Evolutionary conservation across 1,284 basidiomycete species (phyloP).

Genomic region (Fomitopsis betulina): DNA sequence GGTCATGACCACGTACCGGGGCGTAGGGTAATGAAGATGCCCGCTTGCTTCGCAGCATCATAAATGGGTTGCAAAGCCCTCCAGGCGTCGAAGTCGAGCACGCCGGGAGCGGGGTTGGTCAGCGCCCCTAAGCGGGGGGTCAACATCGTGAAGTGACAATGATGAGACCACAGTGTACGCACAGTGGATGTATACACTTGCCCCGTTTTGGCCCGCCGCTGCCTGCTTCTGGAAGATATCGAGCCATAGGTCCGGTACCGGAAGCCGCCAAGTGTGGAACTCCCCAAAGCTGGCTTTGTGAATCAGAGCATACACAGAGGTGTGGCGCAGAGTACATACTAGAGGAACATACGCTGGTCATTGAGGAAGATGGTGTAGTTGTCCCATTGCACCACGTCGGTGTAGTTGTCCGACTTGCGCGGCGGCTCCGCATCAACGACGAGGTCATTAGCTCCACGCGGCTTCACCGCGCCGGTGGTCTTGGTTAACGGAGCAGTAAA

Average conservation of each 20-base stretch:
- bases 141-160: background rate
- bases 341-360: conserved; percentile 36
- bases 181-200: conserved; percentile 69
- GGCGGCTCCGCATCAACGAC: conserved; percentile 18
- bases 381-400: conserved; percentile 28
- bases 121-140: conserved; percentile 41
- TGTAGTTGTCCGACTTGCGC: conserved; percentile 24
- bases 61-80: conserved; percentile 65
- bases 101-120: conserved; percentile 70
- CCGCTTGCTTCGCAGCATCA: conserved; percentile 38
- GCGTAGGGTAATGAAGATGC: conserved; percentile 43
- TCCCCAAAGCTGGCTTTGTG: conserved; percentile 52
- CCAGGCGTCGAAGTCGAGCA: conserved; percentile 67
- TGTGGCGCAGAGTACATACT: conserved; percentile 32
- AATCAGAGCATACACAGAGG: background rate
- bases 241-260: conserved; percentile 75
- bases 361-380: conserved; percentile 28
- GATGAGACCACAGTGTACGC: background rate
- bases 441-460: background rate
- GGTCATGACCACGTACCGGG: conserved; percentile 28
- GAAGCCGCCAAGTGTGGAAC: conserved; percentile 81
- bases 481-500: conserved; percentile 13
- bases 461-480: conserved; percentile 1
- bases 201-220: conserved; percentile 75
- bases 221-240: conserved; percentile 81